Evolutionary conservation across 73 alveolate species (phyloP), one percentile per base, ranked within the genome.

Genomic region (Tetrahymena thermophila): DNA sequence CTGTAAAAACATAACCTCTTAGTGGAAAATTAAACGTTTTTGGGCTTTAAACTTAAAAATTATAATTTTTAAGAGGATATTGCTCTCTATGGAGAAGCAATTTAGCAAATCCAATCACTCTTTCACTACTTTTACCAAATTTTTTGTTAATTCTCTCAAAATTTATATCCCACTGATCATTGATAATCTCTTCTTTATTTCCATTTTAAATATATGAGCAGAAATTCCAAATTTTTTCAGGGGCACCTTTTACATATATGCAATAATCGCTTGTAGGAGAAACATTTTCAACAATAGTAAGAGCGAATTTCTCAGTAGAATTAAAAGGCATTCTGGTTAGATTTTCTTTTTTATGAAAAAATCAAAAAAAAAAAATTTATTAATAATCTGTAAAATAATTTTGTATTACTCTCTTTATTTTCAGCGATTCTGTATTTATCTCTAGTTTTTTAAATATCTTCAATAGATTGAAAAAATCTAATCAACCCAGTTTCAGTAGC

Each of bases 221-320:
- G 96, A 98, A 94, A 42, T 95, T 96, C 97, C 98, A 96, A 25
- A 98, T 96, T 95, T 98, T 94, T 93, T 98, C 99, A 1, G 99
- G 99, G 43, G 99, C 99, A 5, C 99, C 99, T 85, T 98, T 98
- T 98, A 98, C 95, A 94, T 98, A 96, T 11, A 98, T 56, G 96
- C 97, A 96, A 84, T 42, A 94, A 21, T 94, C 93, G 3, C 96
- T 94, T 16, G 84, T 94, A 14, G 96, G 96, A 4, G 97, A 93
- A 1, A 5, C 25, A 7, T 85, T 10, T 28, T 84, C 50, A 1
- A 94, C 56, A 43, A 94, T 71, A 2, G 93, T 31, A 1, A 71
- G 11, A 71, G 93, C 96, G 28, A n/a, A 94, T 84, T 94, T 94
- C 21, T 84, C 35, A 11, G 95, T 25, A 43, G 94, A 94, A 10